Conservation (phyloP, 768 basidiomycete genomes). For the Ramaria sp. region DNA sequence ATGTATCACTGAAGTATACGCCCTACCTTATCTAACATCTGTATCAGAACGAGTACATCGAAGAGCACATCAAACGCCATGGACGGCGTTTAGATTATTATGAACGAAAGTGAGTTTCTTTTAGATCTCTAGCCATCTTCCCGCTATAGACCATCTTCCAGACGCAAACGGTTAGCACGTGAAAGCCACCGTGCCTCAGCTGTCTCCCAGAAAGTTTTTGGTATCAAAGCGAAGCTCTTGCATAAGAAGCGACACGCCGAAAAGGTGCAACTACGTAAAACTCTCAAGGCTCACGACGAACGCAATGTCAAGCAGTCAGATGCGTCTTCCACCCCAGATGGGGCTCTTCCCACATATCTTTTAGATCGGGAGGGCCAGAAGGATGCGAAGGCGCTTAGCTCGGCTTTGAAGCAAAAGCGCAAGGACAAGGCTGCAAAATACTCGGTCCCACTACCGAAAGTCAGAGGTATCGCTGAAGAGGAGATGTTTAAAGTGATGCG, state of each 20-base stretch:
- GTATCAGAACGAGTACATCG: constrained; percentile 93
- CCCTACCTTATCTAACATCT: constrained; percentile 12
- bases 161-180: constrained; percentile 77
- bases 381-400: constrained; percentile 92
- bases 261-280: constrained; percentile 98
- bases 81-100: constrained; percentile 92
- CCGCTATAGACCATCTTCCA: constrained; percentile 19
- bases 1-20: constrained; percentile 9
- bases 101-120: constrained; percentile 71
- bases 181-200: constrained; percentile 69
- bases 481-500: constrained; percentile 99
- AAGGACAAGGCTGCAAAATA: constrained; percentile 99
- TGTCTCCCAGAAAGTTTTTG: constrained; percentile 86
- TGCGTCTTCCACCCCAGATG: constrained; percentile 65
- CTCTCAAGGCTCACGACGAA: constrained; percentile 99
- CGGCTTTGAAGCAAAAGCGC: constrained; percentile 95
- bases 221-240: constrained; percentile 95
- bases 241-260: constrained; percentile 94
- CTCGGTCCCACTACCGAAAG: constrained; percentile 92
- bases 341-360: constrained; percentile 88
- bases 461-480: constrained; percentile 96
- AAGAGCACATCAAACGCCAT: constrained; percentile 96
- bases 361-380: constrained; percentile 97
- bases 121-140: neutral
- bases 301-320: constrained; percentile 95